A percentile compares a stretch with the other conserved stretches of the same genome.
Evolutionary conservation across 2,329 filamentous ascomycete genomes (phyloP).

Genomic region (Seiridium cupressi): DNA sequence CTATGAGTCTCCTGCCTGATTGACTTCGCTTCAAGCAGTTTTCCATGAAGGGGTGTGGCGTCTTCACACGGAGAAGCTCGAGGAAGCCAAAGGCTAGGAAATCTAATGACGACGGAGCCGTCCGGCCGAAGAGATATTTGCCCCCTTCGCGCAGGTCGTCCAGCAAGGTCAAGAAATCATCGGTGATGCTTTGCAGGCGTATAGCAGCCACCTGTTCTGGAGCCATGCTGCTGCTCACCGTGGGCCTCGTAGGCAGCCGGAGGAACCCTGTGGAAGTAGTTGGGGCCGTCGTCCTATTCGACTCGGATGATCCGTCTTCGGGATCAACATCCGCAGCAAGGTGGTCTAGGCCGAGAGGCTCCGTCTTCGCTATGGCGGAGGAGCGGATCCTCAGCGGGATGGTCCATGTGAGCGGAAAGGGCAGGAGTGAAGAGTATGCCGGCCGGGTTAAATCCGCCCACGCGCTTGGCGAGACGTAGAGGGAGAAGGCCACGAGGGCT

Average conservation of each 20-base stretch:
- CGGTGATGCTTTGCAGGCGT: slow-evolving; percentile 69
- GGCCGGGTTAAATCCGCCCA: slow-evolving; percentile 76
- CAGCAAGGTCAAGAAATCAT: slow-evolving; percentile 70
- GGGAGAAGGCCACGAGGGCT: slow-evolving; percentile 77
- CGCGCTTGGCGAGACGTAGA: slow-evolving; percentile 89
- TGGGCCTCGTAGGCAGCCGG: slow-evolving; percentile 26
- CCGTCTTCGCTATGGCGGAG: slow-evolving; percentile 67
- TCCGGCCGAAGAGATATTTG: slow-evolving; percentile 48
- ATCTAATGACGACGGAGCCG: slow-evolving; percentile 63
- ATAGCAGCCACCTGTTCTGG: slow-evolving; percentile 74
- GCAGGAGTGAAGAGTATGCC: slow-evolving; percentile 75
- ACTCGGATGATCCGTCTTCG: slow-evolving; percentile 26
- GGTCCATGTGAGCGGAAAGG: slow-evolving; percentile 87
- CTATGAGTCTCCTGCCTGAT: slow-evolving; percentile 19
- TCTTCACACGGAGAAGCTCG: slow-evolving; percentile 61
- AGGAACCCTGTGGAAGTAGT: slow-evolving; percentile 32
- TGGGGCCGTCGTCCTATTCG: slow-evolving; percentile 29
- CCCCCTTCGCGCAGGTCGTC: slow-evolving; percentile 58
- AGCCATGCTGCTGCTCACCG: slow-evolving; percentile 45
- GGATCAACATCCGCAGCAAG: slow-evolving; percentile 59
- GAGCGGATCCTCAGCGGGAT: slow-evolving; percentile 72
- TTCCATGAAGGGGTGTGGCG: slow-evolving; percentile 43
- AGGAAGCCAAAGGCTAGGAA: slow-evolving; percentile 81
- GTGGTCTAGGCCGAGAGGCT: slow-evolving; percentile 66
- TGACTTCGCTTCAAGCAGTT: slow-evolving; percentile 21